A percentile compares a stretch with the other conserved stretches of the same genome.
phyloP scores from a whole-genome alignment of 2,329 filamentous ascomycete species.

The Calycina herbarum region DNA sequence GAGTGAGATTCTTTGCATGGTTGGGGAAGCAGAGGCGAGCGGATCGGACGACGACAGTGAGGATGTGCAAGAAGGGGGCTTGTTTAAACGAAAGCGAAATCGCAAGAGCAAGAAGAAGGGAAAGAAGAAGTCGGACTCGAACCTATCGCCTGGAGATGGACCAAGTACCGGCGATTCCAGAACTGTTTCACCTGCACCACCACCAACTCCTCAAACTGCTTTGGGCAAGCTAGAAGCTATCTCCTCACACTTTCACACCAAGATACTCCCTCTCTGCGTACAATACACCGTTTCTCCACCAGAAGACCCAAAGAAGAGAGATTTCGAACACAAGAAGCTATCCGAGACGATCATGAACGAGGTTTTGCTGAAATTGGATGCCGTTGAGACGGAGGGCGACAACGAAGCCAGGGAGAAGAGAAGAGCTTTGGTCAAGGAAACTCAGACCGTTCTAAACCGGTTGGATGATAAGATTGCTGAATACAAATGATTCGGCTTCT shows the following conservation, averaged over 20 bases:
- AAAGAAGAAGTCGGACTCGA: conserved; percentile 35
- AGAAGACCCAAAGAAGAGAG: conserved; percentile 62
- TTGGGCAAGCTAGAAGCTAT: conserved; percentile 68
- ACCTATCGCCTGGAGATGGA: conserved; percentile 40
- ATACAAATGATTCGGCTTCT: conserved; percentile 9
- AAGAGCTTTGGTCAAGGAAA: conserved; percentile 72
- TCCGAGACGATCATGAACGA: conserved; percentile 76
- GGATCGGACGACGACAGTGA: conserved; percentile 45
- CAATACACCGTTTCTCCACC: conserved; percentile 65
- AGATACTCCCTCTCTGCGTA: conserved; percentile 64
- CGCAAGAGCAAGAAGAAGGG: conserved; percentile 46
- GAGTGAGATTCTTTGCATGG: conserved; percentile 59
- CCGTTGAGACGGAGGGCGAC: conserved; percentile 71
- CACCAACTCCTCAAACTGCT: conserved; percentile 43
- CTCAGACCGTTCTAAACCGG: conserved; percentile 64
- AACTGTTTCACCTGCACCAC: conserved; percentile 33
- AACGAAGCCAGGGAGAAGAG: conserved; percentile 61
- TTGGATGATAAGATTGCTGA: conserved; percentile 51
- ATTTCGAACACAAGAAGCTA: conserved; percentile 73
- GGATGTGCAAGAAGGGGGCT: conserved; percentile 37
- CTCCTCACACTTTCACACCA: conserved; percentile 60
- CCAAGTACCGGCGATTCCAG: conserved; percentile 34
- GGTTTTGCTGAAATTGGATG: conserved; percentile 74
- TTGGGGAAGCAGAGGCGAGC: conserved; percentile 52
- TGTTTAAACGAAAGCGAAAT: conserved; percentile 30